Percentiles rank a stretch among this genome's conserved stretches.
phyloP scores from a whole-genome alignment of 2,329 filamentous ascomycete genomes.

The Cladosporium sp. region DNA sequence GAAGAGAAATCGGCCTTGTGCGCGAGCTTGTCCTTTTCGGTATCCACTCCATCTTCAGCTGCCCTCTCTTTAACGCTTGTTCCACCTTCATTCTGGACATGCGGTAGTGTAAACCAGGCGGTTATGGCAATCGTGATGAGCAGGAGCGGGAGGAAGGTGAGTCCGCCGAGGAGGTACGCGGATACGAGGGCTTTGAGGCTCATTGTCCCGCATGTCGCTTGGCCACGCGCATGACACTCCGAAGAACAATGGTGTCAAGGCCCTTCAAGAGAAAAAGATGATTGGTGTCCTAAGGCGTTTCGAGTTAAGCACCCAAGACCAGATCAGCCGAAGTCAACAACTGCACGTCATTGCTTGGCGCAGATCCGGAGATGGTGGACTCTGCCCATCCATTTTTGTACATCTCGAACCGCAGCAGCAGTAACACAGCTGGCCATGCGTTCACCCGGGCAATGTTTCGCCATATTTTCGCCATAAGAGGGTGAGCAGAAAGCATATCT shows the following conservation, averaged over 20 bases:
- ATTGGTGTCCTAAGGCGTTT: too few species aligned
- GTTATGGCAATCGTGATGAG: constrained; percentile 56
- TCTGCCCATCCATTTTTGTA: too few species aligned
- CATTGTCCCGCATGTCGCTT: constrained; percentile 21
- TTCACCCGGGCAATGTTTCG: too few species aligned
- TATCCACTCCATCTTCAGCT: constrained; percentile 4
- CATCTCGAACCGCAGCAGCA: too few species aligned
- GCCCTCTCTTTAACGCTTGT: not conserved
- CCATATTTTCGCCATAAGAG: too few species aligned
- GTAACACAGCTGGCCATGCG: too few species aligned
- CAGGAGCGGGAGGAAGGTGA: constrained; percentile 78
- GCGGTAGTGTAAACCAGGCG: constrained; percentile 57
- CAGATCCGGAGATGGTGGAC: too few species aligned
- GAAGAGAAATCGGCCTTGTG: constrained; percentile 11
- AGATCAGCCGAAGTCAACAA: too few species aligned
- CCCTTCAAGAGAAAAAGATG: too few species aligned
- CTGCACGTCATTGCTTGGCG: too few species aligned
- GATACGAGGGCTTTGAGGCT: constrained; percentile 54
- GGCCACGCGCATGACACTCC: not conserved
- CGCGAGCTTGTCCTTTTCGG: not conserved
- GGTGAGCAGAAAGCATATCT: too few species aligned
- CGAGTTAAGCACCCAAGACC: too few species aligned
- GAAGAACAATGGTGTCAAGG: not conserved
- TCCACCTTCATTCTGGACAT: not conserved
- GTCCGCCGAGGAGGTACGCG: constrained; percentile 76